These are phyloP conservation scores for Fusarium multiceps DNA, from an alignment of 2,329 filamentous ascomycete species.

Conservation along the genomic window DNA sequence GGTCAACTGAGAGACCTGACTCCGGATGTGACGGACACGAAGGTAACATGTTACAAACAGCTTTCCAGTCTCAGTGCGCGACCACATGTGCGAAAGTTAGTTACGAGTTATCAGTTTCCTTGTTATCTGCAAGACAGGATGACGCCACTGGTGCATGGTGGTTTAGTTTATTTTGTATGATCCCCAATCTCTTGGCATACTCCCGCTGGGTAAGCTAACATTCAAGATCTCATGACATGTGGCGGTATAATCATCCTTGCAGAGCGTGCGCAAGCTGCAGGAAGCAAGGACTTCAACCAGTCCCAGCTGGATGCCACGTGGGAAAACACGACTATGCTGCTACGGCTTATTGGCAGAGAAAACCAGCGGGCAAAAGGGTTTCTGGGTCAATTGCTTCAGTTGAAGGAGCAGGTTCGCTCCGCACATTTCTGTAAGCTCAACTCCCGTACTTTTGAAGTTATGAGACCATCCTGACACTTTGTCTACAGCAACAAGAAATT, in stretches of 20 bases:
- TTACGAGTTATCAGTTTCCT: not conserved
- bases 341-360: not conserved
- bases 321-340: not conserved
- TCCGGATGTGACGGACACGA: fast-evolving
- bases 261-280: not conserved
- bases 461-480: fast-evolving
- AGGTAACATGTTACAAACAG: not conserved
- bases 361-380: not conserved
- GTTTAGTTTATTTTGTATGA: slow-evolving; percentile 12
- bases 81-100: not conserved
- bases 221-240: not conserved
- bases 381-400: not conserved
- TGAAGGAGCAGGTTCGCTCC: slow-evolving; percentile 1
- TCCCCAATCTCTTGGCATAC: not conserved
- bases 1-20: fast-evolving
- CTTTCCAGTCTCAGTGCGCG: slow-evolving; percentile 1
- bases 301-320: not conserved
- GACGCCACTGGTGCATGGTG: slow-evolving; percentile 14
- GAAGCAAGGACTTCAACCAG: not conserved
- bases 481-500: not conserved
- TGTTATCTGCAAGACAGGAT: not conserved
- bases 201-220: not conserved
- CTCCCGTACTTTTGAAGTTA: too few relatives aligned
- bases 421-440: not conserved
- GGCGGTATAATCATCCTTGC: not conserved